Conservation (phyloP, 208 protist genomes). For the Acanthamoeba castellanii region DNA sequence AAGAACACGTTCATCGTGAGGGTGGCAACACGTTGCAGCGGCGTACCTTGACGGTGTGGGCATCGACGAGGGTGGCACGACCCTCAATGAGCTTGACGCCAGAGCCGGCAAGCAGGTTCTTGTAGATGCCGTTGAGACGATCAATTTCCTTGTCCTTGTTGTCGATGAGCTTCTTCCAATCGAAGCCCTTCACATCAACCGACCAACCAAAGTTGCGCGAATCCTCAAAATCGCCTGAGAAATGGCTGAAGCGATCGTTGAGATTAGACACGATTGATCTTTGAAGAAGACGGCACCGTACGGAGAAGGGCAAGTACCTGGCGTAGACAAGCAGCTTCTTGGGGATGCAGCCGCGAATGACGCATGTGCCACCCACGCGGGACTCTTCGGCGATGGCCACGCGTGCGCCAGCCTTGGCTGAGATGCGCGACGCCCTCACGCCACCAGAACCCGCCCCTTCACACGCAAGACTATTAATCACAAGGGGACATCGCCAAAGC, state of each 20-base stretch:
- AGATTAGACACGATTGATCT: background rate
- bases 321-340: slow-evolving; percentile 91
- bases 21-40: background rate
- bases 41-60: slow-evolving; percentile 80
- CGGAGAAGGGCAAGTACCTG: background rate
- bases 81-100: slow-evolving; percentile 80
- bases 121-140: slow-evolving; percentile 25
- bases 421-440: slow-evolving; percentile 82
- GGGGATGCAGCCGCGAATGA: slow-evolving; percentile 93
- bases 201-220: background rate
- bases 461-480: no score
- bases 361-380: slow-evolving; percentile 88
- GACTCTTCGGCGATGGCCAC: slow-evolving; percentile 81
- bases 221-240: background rate
- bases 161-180: background rate
- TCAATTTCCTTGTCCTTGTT: slow-evolving; percentile 42
- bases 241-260: background rate
- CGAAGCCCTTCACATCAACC: background rate
- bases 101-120: background rate
- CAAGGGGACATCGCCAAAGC: no score
- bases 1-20: no score
- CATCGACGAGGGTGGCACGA: slow-evolving; percentile 82
- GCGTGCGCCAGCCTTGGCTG: slow-evolving; percentile 82
- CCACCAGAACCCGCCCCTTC: slow-evolving; percentile 79
- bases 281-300: background rate